Evolutionary conservation across 2,329 filamentous ascomycete species (phyloP), one percentile per base, ranked within the genome.

Genomic region (Aspergillus latus): DNA sequence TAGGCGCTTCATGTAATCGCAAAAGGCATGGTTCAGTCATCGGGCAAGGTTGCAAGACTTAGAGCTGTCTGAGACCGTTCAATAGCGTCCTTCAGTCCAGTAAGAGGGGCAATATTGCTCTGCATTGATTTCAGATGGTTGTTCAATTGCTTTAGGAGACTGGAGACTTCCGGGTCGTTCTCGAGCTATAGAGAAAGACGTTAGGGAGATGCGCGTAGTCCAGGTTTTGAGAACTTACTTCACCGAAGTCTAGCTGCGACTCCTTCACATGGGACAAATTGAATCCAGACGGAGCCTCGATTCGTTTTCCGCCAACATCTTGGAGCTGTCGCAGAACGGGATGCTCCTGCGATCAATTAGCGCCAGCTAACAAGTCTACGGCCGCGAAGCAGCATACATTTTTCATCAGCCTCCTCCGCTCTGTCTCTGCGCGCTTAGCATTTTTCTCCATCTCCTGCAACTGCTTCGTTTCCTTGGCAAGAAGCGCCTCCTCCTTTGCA

Each of bases 111-210:
- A 2, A 67, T 68, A 52, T 78, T 78, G 51, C 63, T 72, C 54
- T 73, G 72, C 72, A 78, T 77, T 4, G 76, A 78, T 59, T 70
- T 68, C 15, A 78, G 68, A 67, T 78, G 76, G 36, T 66, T 72
- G 51, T 72, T 72, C 11, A 78, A 60, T 58, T 77, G 76, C 49
- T 68, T 71, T 56, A 77, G 62, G 42, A 78, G 59, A 26, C 57
- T 60, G 15, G 64, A 60, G 15, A 75, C 59, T 21, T 74, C 73
- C 8, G 74, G 68, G 56, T 78, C 75, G 11, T 61, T 56, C 29
- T 73, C 72, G 46, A 74, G 64, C 73, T 76, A 61, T 21, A 57
- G 32, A 40, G 8, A 8, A 46, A 54, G 40, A 42, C 39, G 37
- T 54, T 16, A 54, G 45, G 11, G 4, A 47, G 21, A 10, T 42